phyloP scores from a whole-genome alignment of 2,329 filamentous ascomycete species.

The Dissoconium aciculare region DNA sequence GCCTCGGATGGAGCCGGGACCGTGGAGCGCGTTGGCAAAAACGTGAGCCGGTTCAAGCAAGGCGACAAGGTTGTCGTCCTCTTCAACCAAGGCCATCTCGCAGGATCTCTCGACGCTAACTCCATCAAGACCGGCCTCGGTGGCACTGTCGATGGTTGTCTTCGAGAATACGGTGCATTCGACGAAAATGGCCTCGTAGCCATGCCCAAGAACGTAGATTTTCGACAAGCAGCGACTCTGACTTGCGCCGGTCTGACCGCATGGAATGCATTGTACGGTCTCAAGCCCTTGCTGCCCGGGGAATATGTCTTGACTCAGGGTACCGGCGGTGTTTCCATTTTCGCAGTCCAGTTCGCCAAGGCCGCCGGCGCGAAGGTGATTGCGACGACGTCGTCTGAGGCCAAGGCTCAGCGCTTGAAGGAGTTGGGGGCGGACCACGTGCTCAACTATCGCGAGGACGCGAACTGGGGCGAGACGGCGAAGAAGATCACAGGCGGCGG shows the following conservation, averaged over 20 bases:
- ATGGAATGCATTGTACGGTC: constrained; percentile 40
- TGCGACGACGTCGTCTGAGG: constrained; percentile 39
- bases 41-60: constrained; percentile 41
- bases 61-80: constrained; percentile 48
- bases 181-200: constrained; percentile 51
- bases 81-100: constrained; percentile 46
- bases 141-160: constrained; percentile 50
- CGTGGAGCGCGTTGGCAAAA: constrained; percentile 39
- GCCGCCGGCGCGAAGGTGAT: constrained; percentile 43
- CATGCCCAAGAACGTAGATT: constrained; percentile 42
- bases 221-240: constrained; percentile 33
- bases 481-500: constrained; percentile 36
- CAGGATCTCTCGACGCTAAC: constrained; percentile 30
- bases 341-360: constrained; percentile 45
- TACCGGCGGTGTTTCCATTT: constrained; percentile 55
- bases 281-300: constrained; percentile 27
- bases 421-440: constrained; percentile 41
- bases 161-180: constrained; percentile 54
- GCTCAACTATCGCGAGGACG: constrained; percentile 41
- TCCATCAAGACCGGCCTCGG: constrained; percentile 45
- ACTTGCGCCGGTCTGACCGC: constrained; percentile 34
- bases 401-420: constrained; percentile 37
- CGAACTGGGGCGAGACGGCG: constrained; percentile 41
- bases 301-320: constrained; percentile 49
- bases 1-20: constrained; percentile 39